Percentiles rank a stretch among this genome's conserved stretches.
Conservation (phyloP, 345 rosid genomes). For the Lepidium aucheri region DNA sequence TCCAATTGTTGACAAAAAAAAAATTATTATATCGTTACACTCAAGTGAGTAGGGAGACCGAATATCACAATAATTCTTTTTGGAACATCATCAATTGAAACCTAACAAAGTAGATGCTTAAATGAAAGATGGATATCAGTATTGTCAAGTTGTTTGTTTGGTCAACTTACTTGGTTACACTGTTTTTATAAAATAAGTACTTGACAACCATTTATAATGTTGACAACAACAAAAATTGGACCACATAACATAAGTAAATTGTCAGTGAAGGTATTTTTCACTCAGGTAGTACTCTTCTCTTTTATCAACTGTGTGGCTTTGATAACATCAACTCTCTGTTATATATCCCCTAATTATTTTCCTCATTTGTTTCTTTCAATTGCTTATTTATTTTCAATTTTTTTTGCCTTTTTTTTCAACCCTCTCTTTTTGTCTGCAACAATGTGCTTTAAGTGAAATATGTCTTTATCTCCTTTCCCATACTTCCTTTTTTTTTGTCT, state of each 20-base stretch:
- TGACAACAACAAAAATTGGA: slow-evolving; percentile 16
- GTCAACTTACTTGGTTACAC: not conserved
- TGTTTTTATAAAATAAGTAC: not conserved
- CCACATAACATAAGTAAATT: slow-evolving; percentile 27
- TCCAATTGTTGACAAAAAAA: too few relatives aligned
- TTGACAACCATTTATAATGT: not conserved
- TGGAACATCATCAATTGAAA: not conserved
- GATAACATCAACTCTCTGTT: slow-evolving; percentile 13
- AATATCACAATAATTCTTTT: not conserved
- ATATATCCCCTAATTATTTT: not conserved
- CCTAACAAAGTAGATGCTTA: slow-evolving; percentile 4
- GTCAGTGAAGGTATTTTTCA: slow-evolving; percentile 28
- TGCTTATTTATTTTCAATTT: not conserved
- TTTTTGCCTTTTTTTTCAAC: slow-evolving; percentile 14
- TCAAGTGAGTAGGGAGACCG: not conserved
- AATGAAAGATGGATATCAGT: not conserved
- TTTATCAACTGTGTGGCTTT: slow-evolving; percentile 25
- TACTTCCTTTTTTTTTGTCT: slow-evolving; percentile 11
- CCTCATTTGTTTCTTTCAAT: not conserved
- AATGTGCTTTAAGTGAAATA: slow-evolving; percentile 29
- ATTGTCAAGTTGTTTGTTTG: slow-evolving; percentile 3
- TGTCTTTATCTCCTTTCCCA: slow-evolving; percentile 36
- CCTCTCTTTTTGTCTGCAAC: slow-evolving; percentile 27
- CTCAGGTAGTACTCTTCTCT: slow-evolving; percentile 25
- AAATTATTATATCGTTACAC: not conserved